A percentile compares a stretch with the other conserved stretches of the same genome.
phyloP scores from a whole-genome alignment of 2,329 filamentous ascomycete genomes.

The Exophiala viscosa region DNA sequence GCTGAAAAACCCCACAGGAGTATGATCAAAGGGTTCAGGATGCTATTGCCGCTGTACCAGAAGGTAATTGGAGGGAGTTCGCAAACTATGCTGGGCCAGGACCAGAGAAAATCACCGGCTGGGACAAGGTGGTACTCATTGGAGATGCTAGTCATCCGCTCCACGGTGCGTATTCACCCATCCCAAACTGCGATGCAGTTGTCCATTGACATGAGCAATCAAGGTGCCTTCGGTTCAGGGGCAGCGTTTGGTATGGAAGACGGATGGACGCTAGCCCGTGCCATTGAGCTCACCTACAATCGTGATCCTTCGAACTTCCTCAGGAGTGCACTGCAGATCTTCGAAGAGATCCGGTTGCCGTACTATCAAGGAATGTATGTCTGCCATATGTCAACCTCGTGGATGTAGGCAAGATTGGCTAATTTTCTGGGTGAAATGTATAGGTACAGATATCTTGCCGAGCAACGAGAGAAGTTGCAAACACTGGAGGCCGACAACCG shows the following conservation, averaged over 20 bases:
- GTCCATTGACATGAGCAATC: neutral
- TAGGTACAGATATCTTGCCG: slow-evolving; percentile 3
- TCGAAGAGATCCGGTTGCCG: slow-evolving; percentile 38
- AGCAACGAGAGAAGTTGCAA: neutral
- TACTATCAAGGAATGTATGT: slow-evolving; percentile 40
- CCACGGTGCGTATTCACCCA: slow-evolving; percentile 35
- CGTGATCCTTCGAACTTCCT: slow-evolving; percentile 19
- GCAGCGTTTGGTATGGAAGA: slow-evolving; percentile 46
- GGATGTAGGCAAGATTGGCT: too few species aligned
- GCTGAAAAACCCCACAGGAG: slow-evolving; percentile 29
- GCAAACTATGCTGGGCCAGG: slow-evolving; percentile 47
- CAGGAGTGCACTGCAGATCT: slow-evolving; percentile 34
- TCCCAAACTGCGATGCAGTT: too few species aligned
- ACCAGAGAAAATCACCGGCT: slow-evolving; percentile 38
- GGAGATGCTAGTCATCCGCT: slow-evolving; percentile 56
- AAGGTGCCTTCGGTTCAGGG: slow-evolving; percentile 43
- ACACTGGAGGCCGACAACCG: neutral
- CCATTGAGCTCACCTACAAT: slow-evolving; percentile 29
- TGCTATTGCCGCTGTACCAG: slow-evolving; percentile 38
- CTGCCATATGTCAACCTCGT: slow-evolving; percentile 5
- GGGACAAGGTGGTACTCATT: slow-evolving; percentile 47
- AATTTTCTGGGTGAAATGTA: neutral
- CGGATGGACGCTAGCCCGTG: slow-evolving; percentile 42
- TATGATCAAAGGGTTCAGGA: slow-evolving; percentile 41
- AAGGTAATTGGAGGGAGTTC: slow-evolving; percentile 44